These are phyloP conservation scores for Themeda triandra DNA, from an alignment of 176 grass and related monocot species.

Conservation along the genomic window DNA sequence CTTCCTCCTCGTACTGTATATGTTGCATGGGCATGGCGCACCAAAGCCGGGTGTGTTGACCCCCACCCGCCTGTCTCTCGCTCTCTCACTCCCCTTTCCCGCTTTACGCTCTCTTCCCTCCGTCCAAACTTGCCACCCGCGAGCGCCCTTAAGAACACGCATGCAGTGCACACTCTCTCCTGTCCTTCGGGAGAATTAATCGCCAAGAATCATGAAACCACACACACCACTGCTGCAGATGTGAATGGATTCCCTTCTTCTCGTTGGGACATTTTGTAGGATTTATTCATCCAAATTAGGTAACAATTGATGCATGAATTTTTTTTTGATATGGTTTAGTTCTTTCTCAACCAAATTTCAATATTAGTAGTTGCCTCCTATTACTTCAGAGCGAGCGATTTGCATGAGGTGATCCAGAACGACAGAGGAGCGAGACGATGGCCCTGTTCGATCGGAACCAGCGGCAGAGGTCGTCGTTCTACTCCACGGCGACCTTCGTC, in stretches of 20 bases:
- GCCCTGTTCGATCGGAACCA: conserved; percentile 74
- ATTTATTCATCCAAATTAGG: neutral
- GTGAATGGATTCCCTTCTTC: neutral
- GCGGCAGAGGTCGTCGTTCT: conserved; percentile 54
- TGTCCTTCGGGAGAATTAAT: neutral
- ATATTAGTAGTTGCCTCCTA: too few species aligned
- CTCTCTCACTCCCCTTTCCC: neutral
- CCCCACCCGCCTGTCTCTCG: conserved; percentile 5
- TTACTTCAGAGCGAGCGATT: neutral
- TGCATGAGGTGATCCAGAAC: neutral
- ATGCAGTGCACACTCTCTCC: conserved; percentile 4
- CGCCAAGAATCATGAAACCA: neutral
- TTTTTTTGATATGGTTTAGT: neutral
- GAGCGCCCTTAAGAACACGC: conserved; percentile 17
- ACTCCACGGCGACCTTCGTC: conserved; percentile 55
- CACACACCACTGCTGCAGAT: neutral
- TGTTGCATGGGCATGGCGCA: conserved; percentile 19
- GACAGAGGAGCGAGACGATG: conserved; percentile 19
- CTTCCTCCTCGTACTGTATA: neutral
- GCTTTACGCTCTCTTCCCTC: conserved; percentile 52
- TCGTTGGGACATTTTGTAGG: neutral
- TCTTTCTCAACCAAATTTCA: neutral
- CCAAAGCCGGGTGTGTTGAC: conserved; percentile 30
- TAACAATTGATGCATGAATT: neutral
- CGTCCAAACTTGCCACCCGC: conserved; percentile 18